A percentile compares a stretch with the other conserved stretches of the same genome.
These are phyloP conservation scores for Solanum ahanhuiri DNA, from an alignment of 257 asterid genomes.

Conservation along the genomic window DNA sequence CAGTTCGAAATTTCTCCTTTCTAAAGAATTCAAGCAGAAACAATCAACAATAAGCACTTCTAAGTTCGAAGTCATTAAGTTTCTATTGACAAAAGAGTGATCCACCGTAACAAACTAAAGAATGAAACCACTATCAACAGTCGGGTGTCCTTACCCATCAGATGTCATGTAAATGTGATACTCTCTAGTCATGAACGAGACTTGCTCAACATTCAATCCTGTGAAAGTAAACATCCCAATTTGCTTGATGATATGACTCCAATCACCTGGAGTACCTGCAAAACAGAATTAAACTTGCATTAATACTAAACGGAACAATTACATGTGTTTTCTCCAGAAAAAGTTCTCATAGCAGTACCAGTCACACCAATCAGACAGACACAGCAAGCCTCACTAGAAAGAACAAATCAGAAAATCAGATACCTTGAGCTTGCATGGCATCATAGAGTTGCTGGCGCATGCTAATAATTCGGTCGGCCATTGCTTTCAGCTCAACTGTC, in stretches of 20 bases:
- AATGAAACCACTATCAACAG: neutral
- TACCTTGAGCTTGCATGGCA: constrained; percentile 56
- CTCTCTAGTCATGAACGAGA: constrained; percentile 68
- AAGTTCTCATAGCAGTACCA: neutral
- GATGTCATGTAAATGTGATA: constrained; percentile 85
- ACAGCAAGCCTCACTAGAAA: neutral
- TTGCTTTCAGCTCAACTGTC: constrained; percentile 71
- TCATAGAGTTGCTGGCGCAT: constrained; percentile 73
- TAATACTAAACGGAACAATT: neutral
- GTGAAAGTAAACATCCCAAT: constrained; percentile 88
- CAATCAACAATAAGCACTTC: neutral
- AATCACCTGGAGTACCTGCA: constrained; percentile 82
- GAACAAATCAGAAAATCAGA: neutral
- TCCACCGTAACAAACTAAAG: neutral
- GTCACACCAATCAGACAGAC: neutral
- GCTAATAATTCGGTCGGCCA: constrained; percentile 82
- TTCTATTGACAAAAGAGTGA: neutral
- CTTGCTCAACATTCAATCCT: constrained; percentile 58
- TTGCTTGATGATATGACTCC: constrained; percentile 83
- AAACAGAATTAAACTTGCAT: neutral
- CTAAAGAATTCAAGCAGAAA: neutral
- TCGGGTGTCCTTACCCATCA: constrained; percentile 48
- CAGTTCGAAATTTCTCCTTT: neutral
- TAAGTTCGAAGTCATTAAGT: neutral
- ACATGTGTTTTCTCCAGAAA: neutral